These are phyloP conservation scores for Yarrowia divulgata DNA, from an alignment of 805 yeast species.

Conservation along the genomic window DNA sequence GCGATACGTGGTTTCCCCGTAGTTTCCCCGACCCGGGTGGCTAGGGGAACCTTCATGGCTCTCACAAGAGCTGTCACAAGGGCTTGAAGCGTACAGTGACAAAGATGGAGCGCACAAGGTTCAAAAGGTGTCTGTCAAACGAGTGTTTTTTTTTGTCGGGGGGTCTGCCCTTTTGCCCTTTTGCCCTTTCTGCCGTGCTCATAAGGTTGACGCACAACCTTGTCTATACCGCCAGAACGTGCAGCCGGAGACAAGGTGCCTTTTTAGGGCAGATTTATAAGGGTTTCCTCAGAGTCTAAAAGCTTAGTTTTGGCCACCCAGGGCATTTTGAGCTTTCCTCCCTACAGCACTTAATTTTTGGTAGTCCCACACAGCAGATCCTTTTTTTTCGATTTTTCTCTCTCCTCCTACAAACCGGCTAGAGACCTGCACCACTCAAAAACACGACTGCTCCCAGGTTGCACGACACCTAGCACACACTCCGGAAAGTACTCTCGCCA, in stretches of 20 bases:
- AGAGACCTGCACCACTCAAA: background rate
- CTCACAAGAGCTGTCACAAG: conserved; percentile 32
- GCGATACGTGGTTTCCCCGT: conserved; percentile 24
- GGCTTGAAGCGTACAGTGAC: conserved; percentile 12
- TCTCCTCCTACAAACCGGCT: background rate
- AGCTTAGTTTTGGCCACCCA: conserved; percentile 9
- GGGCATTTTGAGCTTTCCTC: conserved; percentile 31
- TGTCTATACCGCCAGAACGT: conserved; percentile 13
- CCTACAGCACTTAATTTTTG: conserved; percentile 35
- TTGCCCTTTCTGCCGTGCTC: background rate
- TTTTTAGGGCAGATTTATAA: conserved; percentile 30
- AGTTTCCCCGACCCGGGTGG: conserved; percentile 23
- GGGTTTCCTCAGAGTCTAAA: conserved; percentile 21
- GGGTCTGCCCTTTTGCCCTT: background rate
- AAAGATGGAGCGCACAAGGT: background rate
- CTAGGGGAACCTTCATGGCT: conserved; percentile 17
- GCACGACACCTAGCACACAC: background rate
- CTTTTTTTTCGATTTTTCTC: conserved; percentile 10
- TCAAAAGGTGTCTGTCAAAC: conserved; percentile 8
- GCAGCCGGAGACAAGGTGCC: conserved; percentile 39
- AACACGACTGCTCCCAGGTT: background rate
- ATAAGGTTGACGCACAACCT: conserved; percentile 4
- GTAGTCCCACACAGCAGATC: conserved; percentile 25
- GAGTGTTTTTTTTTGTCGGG: conserved; percentile 12
- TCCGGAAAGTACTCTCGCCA: too few species aligned